Base-by-base conservation (phyloP, 495 filamentous ascomycete species). In the Rusavskia elegans region DNA sequence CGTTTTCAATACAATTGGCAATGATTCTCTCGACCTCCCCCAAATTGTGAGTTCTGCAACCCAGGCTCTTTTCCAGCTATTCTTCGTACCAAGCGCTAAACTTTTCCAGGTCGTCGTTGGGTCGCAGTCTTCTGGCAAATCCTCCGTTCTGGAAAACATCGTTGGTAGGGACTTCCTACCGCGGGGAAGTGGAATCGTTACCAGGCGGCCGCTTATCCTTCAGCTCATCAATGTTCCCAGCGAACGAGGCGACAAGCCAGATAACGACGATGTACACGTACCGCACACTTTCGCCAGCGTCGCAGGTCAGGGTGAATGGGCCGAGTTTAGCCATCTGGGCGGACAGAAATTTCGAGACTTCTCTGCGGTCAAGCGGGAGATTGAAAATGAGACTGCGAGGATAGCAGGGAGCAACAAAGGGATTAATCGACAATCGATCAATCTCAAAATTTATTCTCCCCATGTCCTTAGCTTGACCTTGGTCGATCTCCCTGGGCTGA, bases 1-100 rank as follows among this genome's bases (percentile, higher is more conserved):
- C 62, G 92, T 98, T 53, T 97, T 98, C 72, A 97, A 98, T 71
- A 98, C 93, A 49, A 98, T 98, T 64, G 93, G 92, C 64, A 95
- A 92, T 70, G 92, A 99, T 64, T 96, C 89, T 36, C 79, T 99
- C 51, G 92, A 99, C 69, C 69, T 99, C 39, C 92, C 92, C 50
- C 92, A 99, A 67, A 99, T 99, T 72, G 92, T 97, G 81, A 66
- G 83, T 70, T 57, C 55, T 49, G 56, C 63, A 50, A 39, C n/a
- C n/a, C 10, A 19, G 5, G 40, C 40, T 19, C 38, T 40, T 40
- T 40, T 16, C n/a, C n/a, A 42, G 40, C 4, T 40, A n/a, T 56
- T 20, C 38, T 37, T 32, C 10, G 41, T 27, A 44, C n/a, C 11
- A 35, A 35, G 32, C 32, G 6, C 50, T 52, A 16, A 65, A 53